phyloP scores from a whole-genome alignment of 208 protist genomes.

The Leishmania amazonensis region DNA sequence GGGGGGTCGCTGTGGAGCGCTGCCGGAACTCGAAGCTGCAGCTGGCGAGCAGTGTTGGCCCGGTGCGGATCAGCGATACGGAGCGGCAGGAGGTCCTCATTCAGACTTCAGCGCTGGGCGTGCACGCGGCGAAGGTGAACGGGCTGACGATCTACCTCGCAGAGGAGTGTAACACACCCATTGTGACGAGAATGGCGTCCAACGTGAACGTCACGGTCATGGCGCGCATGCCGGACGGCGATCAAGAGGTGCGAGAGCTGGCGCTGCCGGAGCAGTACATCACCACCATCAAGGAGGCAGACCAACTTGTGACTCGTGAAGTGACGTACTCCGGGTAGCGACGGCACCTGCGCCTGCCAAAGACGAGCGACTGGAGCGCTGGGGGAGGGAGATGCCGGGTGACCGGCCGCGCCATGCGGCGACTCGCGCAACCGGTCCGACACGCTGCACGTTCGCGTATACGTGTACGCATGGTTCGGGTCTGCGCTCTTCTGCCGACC shows the following conservation, averaged over 20 bases:
- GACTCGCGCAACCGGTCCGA: background rate
- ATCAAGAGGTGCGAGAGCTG: conserved; percentile 30
- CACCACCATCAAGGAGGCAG: conserved; percentile 10
- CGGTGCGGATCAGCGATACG: conserved; percentile 29
- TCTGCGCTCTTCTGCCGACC: background rate
- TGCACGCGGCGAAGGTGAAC: conserved; percentile 27
- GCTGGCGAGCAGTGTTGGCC: conserved; percentile 24
- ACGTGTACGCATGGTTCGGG: background rate
- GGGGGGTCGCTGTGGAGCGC: conserved; percentile 31
- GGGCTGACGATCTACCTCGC: conserved; percentile 21
- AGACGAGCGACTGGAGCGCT: background rate
- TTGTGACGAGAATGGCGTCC: conserved; percentile 32
- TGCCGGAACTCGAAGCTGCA: conserved; percentile 32
- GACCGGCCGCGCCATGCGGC: background rate
- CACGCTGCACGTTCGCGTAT: background rate
- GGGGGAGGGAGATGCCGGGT: background rate
- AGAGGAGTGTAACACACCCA: conserved; percentile 14
- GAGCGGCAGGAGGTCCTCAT: conserved; percentile 35
- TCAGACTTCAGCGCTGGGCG: conserved; percentile 23
- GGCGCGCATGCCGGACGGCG: conserved; percentile 29
- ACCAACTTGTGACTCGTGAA: conserved; percentile 18
- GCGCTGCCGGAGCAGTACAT: conserved; percentile 40
- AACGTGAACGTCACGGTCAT: conserved; percentile 36
- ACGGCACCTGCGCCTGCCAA: background rate
- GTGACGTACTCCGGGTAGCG: conserved; percentile 26